Base-by-base conservation (phyloP, 2,329 filamentous ascomycete species). In the Diaporthe citrichinensis region DNA sequence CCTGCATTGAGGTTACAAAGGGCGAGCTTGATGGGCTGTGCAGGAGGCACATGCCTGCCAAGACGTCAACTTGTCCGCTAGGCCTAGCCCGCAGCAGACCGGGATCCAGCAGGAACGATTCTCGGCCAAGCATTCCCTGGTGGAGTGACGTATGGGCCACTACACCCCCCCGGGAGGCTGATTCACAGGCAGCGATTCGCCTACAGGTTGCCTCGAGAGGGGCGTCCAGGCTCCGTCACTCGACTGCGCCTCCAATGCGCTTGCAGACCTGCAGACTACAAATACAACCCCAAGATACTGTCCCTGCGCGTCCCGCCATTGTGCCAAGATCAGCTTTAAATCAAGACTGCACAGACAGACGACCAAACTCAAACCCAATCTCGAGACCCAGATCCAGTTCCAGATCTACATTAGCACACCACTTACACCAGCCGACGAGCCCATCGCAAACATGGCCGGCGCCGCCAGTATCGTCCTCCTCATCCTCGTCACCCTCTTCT, bases 401-500 rank as follows among this genome's bases (percentile, higher is more conserved):
- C 15, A 46, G 39, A 41, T 51, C 55, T 31, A 71, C 6, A 58
- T 34, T 10, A 31, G 1, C n/a, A 31, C 39, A 36, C 31, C 55
- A 59, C 44, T 49, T 39, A 34, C 23, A 49, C 39, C 28, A 71
- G 17, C 57, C 57, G 6, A 28, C 25, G 46, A 36, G 44, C 49
- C 57, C 9, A 71, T 12, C 23, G 39, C 41, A 69, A 57, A 61
- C 71, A 76, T 76, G 75, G 72, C 74, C 65, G 67, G 61, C 72
- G 59, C 74, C 17, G 71, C 28, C 72, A 72, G 72, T 28, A 46
- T 51, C 55, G 51, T 77, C 46, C 49, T 75, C n/a, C 73, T 75
- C 25, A 75, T 75, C 73, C 49, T 75, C 61, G 58, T 77, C 69
- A 73, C 73, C 73, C 69, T 75, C 49, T 51, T 77, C 73, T 75